Percentiles rank a stretch among this genome's conserved stretches.
phyloP scores from a whole-genome alignment of 306 rosid genomes.

The Inga oerstediana region DNA sequence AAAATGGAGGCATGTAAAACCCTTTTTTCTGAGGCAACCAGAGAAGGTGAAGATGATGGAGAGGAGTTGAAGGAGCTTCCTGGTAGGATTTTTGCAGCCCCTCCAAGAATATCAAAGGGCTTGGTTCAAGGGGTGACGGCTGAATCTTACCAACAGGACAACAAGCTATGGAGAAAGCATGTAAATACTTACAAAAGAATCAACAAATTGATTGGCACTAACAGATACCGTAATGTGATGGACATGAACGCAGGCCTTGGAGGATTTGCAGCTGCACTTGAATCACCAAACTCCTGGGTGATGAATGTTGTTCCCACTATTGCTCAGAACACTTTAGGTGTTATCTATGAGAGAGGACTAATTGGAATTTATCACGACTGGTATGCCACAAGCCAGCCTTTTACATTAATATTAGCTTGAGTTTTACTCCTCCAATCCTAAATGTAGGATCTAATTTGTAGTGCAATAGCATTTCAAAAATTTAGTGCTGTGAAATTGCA shows the following conservation, averaged over 20 bases:
- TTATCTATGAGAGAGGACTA: conserved; percentile 68
- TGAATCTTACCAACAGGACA: conserved; percentile 80
- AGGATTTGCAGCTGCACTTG: conserved; percentile 92
- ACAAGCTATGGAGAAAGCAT: conserved; percentile 80
- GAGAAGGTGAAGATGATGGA: conserved; percentile 67
- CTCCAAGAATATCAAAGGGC: conserved; percentile 80
- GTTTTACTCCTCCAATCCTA: background rate
- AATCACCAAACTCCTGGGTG: conserved; percentile 76
- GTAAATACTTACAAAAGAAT: conserved; percentile 67
- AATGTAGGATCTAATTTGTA: too few species aligned
- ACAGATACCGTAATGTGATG: conserved; percentile 82
- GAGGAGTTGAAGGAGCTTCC: conserved; percentile 84
- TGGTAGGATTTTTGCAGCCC: conserved; percentile 72
- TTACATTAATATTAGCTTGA: background rate
- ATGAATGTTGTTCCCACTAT: conserved; percentile 73
- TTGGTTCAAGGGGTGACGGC: conserved; percentile 63
- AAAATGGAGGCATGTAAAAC: conserved; percentile 79
- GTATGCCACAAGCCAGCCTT: conserved; percentile 42
- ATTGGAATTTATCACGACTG: conserved; percentile 74
- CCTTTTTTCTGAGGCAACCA: conserved; percentile 67
- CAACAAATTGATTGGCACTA: conserved; percentile 68
- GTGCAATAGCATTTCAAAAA: background rate
- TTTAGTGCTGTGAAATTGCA: conserved; percentile 14
- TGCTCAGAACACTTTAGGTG: conserved; percentile 64
- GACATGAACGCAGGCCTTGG: conserved; percentile 98